Evolutionary conservation across 805 yeast species (phyloP).

Genomic region (Nakazawaea ambrosiae): DNA sequence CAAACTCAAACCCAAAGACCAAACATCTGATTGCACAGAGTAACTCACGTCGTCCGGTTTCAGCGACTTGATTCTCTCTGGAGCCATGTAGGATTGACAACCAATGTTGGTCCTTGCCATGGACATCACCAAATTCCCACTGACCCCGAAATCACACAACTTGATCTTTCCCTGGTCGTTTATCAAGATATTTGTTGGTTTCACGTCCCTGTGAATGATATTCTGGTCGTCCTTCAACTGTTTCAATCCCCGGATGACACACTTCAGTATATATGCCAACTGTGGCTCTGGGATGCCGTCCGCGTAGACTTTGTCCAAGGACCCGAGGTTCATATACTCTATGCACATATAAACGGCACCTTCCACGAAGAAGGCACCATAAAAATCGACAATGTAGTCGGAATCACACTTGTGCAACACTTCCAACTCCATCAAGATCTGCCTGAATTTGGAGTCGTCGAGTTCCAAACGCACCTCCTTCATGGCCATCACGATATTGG

Average conservation of each 20-base stretch:
- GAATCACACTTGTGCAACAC: constrained; percentile 86
- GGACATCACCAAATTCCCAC: constrained; percentile 91
- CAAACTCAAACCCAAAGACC: constrained; percentile 88
- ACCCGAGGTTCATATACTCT: constrained; percentile 97
- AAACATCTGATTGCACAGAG: constrained; percentile 89
- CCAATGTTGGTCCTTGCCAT: constrained; percentile 94
- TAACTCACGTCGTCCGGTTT: constrained; percentile 75
- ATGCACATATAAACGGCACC: constrained; percentile 98
- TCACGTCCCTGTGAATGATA: constrained; percentile 93
- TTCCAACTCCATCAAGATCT: constrained; percentile 93
- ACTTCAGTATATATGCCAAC: constrained; percentile 71
- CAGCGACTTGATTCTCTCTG: constrained; percentile 79
- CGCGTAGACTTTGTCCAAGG: constrained; percentile 79
- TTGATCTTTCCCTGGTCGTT: constrained; percentile 77
- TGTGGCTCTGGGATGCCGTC: constrained; percentile 71
- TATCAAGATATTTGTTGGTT: constrained; percentile 89
- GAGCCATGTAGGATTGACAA: constrained; percentile 98
- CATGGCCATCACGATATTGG: constrained; percentile 92
- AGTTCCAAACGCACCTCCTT: constrained; percentile 90
- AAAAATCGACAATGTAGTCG: constrained; percentile 90
- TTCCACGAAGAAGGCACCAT: constrained; percentile 95
- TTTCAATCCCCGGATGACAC: constrained; percentile 74
- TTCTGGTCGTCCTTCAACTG: constrained; percentile 85
- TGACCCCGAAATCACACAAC: constrained; percentile 93
- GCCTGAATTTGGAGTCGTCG: constrained; percentile 90